Evolutionary conservation across 768 basidiomycete species (phyloP).

Genomic region (Calocera cornea): DNA sequence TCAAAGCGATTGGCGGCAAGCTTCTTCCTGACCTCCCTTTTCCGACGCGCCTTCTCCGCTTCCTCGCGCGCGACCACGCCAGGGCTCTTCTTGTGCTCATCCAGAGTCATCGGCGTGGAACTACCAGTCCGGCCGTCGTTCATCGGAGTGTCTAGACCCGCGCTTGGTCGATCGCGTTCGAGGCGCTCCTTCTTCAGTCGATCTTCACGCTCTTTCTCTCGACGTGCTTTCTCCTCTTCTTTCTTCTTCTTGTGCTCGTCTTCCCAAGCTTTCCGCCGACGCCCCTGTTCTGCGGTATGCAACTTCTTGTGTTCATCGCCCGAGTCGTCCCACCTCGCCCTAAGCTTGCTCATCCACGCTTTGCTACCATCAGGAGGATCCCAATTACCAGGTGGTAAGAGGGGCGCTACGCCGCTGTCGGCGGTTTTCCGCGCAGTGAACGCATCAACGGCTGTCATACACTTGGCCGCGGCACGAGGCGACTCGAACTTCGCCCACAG

Average conservation of each 20-base stretch:
- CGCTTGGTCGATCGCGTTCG: background rate
- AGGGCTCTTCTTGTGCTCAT: background rate
- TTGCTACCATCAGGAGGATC: slow-evolving; percentile 3
- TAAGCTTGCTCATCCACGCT: background rate
- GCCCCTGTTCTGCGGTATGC: background rate
- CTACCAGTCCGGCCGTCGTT: background rate
- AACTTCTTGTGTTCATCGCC: background rate
- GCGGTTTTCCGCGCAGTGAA: background rate
- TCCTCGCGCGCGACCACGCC: background rate
- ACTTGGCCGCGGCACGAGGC: background rate
- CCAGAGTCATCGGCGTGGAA: background rate
- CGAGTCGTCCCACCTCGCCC: background rate
- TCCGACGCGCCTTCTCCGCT: background rate
- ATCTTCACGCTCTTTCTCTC: background rate
- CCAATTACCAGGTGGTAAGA: background rate
- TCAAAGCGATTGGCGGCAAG: background rate
- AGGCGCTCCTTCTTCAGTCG: background rate
- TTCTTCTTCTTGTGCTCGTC: background rate
- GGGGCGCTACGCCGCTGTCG: background rate
- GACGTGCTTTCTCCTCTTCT: background rate
- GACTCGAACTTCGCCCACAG: background rate
- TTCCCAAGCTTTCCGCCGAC: background rate
- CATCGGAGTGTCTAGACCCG: background rate
- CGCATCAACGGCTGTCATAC: background rate
- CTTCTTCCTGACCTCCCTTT: background rate